Conservation (phyloP, 2,329 filamentous ascomycete genomes). For the Colletotrichum zoysiae region DNA sequence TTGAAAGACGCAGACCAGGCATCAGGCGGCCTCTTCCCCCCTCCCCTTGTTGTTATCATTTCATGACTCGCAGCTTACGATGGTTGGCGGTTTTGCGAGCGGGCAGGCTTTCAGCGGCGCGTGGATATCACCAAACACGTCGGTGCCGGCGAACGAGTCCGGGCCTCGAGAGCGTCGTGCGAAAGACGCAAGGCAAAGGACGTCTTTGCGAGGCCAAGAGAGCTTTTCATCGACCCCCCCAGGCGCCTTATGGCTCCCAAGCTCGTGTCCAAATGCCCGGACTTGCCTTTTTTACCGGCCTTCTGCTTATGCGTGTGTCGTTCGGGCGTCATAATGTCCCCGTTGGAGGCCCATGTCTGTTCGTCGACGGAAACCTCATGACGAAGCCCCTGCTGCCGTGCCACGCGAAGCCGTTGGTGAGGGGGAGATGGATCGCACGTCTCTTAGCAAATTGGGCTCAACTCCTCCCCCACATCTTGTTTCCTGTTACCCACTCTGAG, state of each 20-base stretch:
- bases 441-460: not conserved
- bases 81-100: too few species aligned
- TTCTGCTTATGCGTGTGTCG: not conserved
- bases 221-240: not conserved
- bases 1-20: too few species aligned
- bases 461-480: too few species aligned
- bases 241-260: not conserved
- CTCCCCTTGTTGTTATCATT: too few species aligned
- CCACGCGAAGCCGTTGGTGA: not conserved
- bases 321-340: not conserved
- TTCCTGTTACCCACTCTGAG: too few species aligned
- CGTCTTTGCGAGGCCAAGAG: not conserved
- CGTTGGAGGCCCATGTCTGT: not conserved
- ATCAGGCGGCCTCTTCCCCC: too few species aligned
- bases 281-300: not conserved
- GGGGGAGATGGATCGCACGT: not conserved
- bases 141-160: too few species aligned
- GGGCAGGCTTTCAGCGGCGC: too few species aligned
- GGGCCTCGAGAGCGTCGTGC: too few species aligned
- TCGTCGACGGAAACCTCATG: not conserved
- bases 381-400: not conserved
- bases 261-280: not conserved
- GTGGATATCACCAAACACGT: too few species aligned
- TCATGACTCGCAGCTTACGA: too few species aligned
- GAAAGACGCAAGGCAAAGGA: not conserved